These are phyloP conservation scores for Mycena vulgaris DNA, from an alignment of 768 basidiomycete species.

Conservation along the genomic window DNA sequence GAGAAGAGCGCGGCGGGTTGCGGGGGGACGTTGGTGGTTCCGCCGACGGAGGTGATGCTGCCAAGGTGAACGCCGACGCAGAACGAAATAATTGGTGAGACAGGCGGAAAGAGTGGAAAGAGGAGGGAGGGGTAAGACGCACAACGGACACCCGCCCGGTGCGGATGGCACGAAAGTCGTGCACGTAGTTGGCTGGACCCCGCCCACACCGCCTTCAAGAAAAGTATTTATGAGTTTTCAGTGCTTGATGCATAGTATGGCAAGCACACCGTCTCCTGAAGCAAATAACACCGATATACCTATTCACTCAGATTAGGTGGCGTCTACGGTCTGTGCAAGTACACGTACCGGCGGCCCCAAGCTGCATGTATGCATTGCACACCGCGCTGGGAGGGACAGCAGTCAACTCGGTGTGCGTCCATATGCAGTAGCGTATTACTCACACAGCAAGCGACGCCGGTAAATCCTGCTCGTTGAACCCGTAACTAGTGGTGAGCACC, in stretches of 20 bases:
- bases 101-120: no score
- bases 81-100: no score
- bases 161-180: conserved; percentile 50
- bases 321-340: not conserved
- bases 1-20: conserved; percentile 53
- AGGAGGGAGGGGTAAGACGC: no score
- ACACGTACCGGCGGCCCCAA: conserved; percentile 52
- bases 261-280: conserved; percentile 21
- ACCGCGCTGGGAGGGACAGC: conserved; percentile 44
- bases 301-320: not conserved
- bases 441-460: conserved; percentile 51
- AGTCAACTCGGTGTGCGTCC: not conserved
- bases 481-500: conserved; percentile 55
- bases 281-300: conserved; percentile 54
- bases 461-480: conserved; percentile 56
- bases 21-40: conserved; percentile 57
- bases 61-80: no score
- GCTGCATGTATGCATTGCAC: conserved; percentile 48
- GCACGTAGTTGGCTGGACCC: conserved; percentile 48
- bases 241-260: conserved; percentile 19
- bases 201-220: conserved; percentile 25
- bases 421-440: not conserved
- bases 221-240: conserved; percentile 12
- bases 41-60: conserved; percentile 60
- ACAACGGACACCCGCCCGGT: conserved; percentile 55